These are phyloP conservation scores for Iris macrosiphon DNA, from an alignment of 106 monocot species.

Conservation along the genomic window DNA sequence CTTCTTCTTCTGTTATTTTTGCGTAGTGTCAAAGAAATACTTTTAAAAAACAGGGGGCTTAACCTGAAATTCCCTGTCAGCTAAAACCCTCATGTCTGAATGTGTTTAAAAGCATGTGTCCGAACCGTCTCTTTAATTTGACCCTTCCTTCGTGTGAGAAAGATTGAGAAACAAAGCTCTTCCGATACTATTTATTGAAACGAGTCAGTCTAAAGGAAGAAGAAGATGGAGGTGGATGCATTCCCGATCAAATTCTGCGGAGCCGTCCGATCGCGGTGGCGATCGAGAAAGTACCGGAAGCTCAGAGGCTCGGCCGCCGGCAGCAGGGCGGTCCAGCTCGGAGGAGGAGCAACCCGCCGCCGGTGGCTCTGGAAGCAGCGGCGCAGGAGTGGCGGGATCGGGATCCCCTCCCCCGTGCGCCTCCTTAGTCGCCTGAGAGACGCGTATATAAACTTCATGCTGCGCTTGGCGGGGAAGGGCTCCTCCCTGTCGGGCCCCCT, in stretches of 20 bases:
- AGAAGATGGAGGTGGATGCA: slow-evolving; percentile 10
- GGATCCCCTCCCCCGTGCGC: slow-evolving; percentile 14
- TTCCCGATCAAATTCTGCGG: slow-evolving; percentile 44
- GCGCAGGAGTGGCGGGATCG: background rate
- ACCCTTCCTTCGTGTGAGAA: too few species aligned
- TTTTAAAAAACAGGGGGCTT: too few species aligned
- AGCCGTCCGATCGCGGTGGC: slow-evolving; percentile 43
- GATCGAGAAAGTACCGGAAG: slow-evolving; percentile 26
- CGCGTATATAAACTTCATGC: slow-evolving; percentile 36
- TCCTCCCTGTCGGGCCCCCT: background rate
- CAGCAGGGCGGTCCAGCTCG: slow-evolving; percentile 10
- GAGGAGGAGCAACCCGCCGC: background rate
- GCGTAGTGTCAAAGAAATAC: too few species aligned
- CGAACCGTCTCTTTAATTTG: too few species aligned
- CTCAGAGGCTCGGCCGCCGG: slow-evolving; percentile 4
- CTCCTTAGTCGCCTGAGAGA: slow-evolving; percentile 20
- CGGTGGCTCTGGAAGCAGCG: background rate
- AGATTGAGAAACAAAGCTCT: too few species aligned
- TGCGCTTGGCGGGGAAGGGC: slow-evolving; percentile 25
- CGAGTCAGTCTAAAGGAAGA: too few species aligned
- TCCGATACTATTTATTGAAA: too few species aligned
- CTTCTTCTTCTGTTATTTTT: too few species aligned
- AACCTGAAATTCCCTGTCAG: too few species aligned
- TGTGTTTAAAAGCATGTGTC: too few species aligned
- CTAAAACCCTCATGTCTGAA: too few species aligned